A percentile compares a stretch with the other conserved stretches of the same genome.
phyloP scores from a whole-genome alignment of 257 asterid species.

The Anisodus acutangulus region DNA sequence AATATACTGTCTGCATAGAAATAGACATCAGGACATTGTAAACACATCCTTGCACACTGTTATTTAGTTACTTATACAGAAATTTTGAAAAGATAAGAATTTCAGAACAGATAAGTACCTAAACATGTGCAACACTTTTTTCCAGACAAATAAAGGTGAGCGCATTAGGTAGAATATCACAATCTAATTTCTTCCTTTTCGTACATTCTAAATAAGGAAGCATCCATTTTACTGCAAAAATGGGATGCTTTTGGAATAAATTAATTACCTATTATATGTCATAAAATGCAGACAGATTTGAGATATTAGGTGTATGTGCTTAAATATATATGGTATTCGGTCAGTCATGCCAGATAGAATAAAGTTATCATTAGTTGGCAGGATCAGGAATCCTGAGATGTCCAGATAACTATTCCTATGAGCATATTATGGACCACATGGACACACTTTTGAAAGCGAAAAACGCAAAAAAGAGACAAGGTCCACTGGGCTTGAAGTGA shows the following conservation, averaged over 20 bases:
- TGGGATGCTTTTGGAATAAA: background rate
- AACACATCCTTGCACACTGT: background rate
- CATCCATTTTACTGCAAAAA: background rate
- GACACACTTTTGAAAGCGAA: background rate
- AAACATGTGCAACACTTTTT: background rate
- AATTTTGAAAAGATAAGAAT: background rate
- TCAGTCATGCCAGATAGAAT: background rate
- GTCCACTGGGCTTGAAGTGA: background rate
- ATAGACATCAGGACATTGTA: slow-evolving; percentile 2
- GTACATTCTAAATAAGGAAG: slow-evolving; percentile 14
- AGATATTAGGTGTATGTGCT: background rate
- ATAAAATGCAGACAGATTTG: slow-evolving; percentile 13
- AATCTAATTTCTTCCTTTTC: background rate
- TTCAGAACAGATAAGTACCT: background rate
- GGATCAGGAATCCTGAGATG: slow-evolving; percentile 1
- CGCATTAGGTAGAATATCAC: slow-evolving; percentile 7
- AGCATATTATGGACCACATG: background rate
- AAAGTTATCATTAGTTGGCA: background rate
- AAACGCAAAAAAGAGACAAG: background rate
- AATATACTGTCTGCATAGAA: background rate
- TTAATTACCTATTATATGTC: slow-evolving; percentile 21
- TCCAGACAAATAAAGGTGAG: slow-evolving; percentile 15
- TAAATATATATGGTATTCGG: background rate
- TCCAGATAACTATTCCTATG: background rate
- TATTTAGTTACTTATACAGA: background rate